Evolutionary conservation across 139 green algal species (phyloP).

Genomic region (Spirogloea muscicola): DNA sequence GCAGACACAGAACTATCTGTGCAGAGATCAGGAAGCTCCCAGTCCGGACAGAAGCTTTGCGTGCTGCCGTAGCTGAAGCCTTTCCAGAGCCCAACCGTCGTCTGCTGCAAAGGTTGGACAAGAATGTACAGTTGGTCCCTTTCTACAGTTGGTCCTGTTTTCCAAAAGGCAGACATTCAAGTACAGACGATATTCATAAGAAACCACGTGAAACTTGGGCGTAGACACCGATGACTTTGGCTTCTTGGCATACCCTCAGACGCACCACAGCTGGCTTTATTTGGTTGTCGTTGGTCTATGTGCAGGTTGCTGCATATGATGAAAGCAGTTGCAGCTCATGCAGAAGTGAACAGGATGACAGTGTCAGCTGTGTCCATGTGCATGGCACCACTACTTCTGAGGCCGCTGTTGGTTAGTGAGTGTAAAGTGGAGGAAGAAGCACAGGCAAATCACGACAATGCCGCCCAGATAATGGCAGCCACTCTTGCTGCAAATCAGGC

Average conservation of each 20-base stretch:
- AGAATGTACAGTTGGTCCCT: too few species aligned
- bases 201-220: too few species aligned
- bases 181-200: too few species aligned
- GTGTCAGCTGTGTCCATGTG: conserved; percentile 12
- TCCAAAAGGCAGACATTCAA: too few species aligned
- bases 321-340: conserved; percentile 1
- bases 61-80: neutral
- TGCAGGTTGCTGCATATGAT: conserved; percentile 37
- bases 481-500: conserved; percentile 24
- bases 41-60: conserved; percentile 1
- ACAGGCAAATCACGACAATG: neutral
- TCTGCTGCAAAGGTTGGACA: conserved; percentile 35
- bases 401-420: conserved; percentile 20
- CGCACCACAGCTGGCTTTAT: too few species aligned
- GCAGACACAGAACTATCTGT: too few species aligned
- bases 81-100: conserved; percentile 33
- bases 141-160: too few species aligned
- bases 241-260: too few species aligned
- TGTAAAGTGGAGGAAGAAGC: neutral
- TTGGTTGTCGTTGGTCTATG: neutral
- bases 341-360: conserved; percentile 24
- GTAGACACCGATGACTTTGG: too few species aligned
- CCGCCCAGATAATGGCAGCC: conserved; percentile 13
- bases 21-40: neutral
- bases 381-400: conserved; percentile 44